Conservation (phyloP, 495 filamentous ascomycete species). For the Penicillium dipodomyicola region DNA sequence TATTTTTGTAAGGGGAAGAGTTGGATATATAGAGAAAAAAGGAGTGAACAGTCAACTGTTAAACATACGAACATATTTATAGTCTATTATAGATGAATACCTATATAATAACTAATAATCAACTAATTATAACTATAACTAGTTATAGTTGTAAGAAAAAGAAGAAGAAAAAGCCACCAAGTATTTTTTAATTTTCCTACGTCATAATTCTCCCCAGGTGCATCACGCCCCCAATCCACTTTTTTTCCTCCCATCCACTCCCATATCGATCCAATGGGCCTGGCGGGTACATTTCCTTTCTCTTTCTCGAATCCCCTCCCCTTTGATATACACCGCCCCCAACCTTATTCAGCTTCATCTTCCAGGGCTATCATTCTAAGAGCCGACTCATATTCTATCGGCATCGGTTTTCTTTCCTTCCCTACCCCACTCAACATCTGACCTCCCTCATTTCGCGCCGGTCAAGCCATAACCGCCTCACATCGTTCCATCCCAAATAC, state of each 20-base stretch:
- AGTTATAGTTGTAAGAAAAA: background rate
- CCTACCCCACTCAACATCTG: slow-evolving; percentile 6
- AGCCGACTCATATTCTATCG: slow-evolving; percentile 7
- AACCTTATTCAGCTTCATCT: slow-evolving; percentile 11
- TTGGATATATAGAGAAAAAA: background rate
- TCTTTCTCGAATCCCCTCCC: slow-evolving; percentile 8
- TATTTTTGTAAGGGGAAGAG: background rate
- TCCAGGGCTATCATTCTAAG: slow-evolving; percentile 7
- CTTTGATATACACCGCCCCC: slow-evolving; percentile 26
- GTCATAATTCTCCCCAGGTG: slow-evolving; percentile 37
- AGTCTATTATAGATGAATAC: too few relatives aligned
- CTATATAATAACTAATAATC: too few relatives aligned
- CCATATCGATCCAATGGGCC: slow-evolving; percentile 33
- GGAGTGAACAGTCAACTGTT: too few relatives aligned
- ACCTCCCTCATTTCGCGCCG: slow-evolving; percentile 11
- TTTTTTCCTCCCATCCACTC: slow-evolving; percentile 24
- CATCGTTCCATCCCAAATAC: slow-evolving; percentile 30
- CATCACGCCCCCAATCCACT: slow-evolving; percentile 33
- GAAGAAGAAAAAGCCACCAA: background rate
- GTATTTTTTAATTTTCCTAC: slow-evolving; percentile 25
- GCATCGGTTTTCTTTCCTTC: slow-evolving; percentile 8
- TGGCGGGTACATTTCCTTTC: slow-evolving; percentile 24
- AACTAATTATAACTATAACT: background rate
- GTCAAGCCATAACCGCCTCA: slow-evolving; percentile 40
- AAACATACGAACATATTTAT: background rate